phyloP scores from a whole-genome alignment of 352 stramenopile genomes.

The Pythium graminicola region DNA sequence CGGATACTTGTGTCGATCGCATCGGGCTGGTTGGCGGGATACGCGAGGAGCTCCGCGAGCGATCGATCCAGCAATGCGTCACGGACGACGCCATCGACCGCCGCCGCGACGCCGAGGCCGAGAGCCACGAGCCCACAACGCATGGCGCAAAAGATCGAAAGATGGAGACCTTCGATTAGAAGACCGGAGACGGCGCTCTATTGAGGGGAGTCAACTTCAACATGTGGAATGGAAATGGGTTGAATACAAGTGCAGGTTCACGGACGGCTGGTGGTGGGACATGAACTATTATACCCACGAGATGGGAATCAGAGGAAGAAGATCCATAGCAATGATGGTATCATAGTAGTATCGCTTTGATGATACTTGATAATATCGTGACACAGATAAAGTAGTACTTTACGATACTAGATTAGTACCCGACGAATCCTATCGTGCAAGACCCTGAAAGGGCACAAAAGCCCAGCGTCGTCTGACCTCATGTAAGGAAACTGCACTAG shows the following conservation, averaged over 20 bases:
- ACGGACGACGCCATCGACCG: background rate
- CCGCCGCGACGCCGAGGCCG: background rate
- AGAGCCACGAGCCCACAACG: background rate
- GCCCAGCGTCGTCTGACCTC: no score
- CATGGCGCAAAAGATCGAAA: constrained; percentile 22
- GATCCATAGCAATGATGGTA: no score
- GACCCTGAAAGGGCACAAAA: no score
- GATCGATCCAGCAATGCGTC: background rate
- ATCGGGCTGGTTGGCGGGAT: background rate
- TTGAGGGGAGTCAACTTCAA: constrained; percentile 10
- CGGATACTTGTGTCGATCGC: constrained; percentile 9
- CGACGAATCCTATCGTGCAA: no score
- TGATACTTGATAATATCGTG: no score
- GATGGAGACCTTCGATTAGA: background rate
- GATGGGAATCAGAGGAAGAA: no score
- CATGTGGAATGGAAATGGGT: constrained; percentile 9
- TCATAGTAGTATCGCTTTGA: no score
- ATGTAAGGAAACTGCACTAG: no score
- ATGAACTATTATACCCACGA: no score
- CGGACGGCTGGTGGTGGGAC: background rate
- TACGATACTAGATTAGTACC: no score
- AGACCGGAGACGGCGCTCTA: constrained; percentile 1
- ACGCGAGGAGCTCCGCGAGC: constrained; percentile 17
- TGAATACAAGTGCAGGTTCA: background rate
- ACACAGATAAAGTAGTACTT: no score